phyloP scores from a whole-genome alignment of 192 early-diverging fungal genomes.

The Backusella liffmaniae region DNA sequence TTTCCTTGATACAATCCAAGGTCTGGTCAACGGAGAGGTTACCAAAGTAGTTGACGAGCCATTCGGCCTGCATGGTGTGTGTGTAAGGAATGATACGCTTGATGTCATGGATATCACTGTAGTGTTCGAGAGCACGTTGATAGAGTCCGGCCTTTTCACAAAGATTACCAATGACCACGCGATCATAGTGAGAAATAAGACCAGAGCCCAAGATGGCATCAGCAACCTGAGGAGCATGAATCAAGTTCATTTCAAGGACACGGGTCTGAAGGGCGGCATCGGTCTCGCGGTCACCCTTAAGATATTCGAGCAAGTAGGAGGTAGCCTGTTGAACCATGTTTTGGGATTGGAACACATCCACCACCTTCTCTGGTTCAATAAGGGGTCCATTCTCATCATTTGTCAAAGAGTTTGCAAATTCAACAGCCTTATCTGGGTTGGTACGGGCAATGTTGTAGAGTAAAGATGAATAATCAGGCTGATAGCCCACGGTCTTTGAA shows the following conservation, averaged over 20 bases:
- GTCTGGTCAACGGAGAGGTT: constrained; percentile 94
- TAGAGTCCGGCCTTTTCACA: constrained; percentile 98
- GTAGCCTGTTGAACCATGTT: constrained; percentile 97
- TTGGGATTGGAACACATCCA: constrained; percentile 89
- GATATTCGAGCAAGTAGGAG: constrained; percentile 92
- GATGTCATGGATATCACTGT: constrained; percentile 94
- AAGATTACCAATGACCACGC: constrained; percentile 83
- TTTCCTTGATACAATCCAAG: constrained; percentile 91
- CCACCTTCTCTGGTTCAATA: constrained; percentile 81
- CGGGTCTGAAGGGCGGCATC: constrained; percentile 93
- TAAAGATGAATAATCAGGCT: constrained; percentile 88
- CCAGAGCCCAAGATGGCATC: constrained; percentile 97
- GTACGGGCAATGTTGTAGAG: constrained; percentile 89
- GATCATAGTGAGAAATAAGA: constrained; percentile 96
- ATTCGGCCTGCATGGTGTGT: constrained; percentile 81
- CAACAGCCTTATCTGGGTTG: constrained; percentile 91
- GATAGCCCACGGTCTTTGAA: constrained; percentile 91
- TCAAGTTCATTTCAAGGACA: constrained; percentile 95
- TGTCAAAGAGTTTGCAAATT: constrained; percentile 88
- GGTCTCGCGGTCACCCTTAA: constrained; percentile 91
- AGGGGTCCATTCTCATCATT: constrained; percentile 83
- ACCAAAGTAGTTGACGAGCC: constrained; percentile 95
- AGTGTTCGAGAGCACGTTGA: constrained; percentile 95
- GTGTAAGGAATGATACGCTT: constrained; percentile 94
- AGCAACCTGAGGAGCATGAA: constrained; percentile 97